Base-by-base conservation (phyloP, 1,284 basidiomycete genomes). In the Leccinum subfulvum region DNA sequence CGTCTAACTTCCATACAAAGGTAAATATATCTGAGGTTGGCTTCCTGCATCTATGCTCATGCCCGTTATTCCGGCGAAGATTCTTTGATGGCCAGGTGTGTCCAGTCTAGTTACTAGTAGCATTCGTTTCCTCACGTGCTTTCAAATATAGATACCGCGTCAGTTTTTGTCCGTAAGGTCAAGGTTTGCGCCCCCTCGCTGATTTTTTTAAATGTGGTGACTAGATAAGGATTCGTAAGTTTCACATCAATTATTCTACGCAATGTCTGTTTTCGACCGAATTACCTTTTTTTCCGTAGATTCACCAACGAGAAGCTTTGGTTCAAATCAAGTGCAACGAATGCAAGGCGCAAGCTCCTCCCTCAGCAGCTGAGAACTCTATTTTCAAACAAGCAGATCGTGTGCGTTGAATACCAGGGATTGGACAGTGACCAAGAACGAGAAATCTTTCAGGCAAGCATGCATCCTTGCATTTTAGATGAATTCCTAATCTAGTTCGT, bases 1-100 rank as follows among this genome's bases (percentile, higher is more conserved):
- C 77, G 84, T 21, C 65, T 84, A 64, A 84, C 84, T 1, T 84
- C 83, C 0, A 81, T 85, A 16, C 78, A 79, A 60, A 76, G 76
- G 83, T 83, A 64, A 55, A 10, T 11, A 67, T 66, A 21, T 28
- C 18, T 14, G 13, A 14, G 47, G 13, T 3, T 44, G 3, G 3
- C 16, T 33, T 37, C 37, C 2, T 55, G 7, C 9, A 14, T 7
- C 3, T 30, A 18, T 23, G 26, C 58, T 67, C n/a, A 47, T 21
- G 35, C n/a, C 23, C 14, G 16, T 54, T 30, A 21, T 26, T 44
- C 23, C 11, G 3, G 30, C 23, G 3, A 62, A 82, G 80, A 62
- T 84, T 84, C 64, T 76, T 84, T 67, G 81, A 82, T 66, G 83
- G 82, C 30, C 69, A 78, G 67, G 82, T 84, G 60, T 23, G 21